Conservation (phyloP, 2,329 filamentous ascomycete species). For the Alternaria infectoria region DNA sequence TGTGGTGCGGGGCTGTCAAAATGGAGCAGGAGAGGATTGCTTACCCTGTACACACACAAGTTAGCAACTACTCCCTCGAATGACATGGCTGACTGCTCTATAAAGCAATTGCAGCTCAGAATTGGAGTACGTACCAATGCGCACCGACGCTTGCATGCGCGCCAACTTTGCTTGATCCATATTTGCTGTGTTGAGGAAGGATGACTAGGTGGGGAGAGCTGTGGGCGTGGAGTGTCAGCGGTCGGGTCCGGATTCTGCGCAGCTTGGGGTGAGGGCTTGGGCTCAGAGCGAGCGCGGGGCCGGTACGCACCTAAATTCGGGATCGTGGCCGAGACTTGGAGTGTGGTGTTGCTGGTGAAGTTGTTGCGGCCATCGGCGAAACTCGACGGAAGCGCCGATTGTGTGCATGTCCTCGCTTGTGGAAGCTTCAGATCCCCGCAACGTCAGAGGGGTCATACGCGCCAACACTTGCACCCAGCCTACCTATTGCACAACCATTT, state of each 20-base stretch:
- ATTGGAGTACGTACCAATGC: slow-evolving; percentile 48
- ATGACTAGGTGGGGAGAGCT: slow-evolving; percentile 29
- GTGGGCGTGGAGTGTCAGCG: slow-evolving; percentile 24
- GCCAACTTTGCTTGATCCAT: slow-evolving; percentile 56
- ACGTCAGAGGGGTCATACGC: slow-evolving; percentile 14
- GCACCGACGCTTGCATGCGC: slow-evolving; percentile 53
- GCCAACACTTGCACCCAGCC: background rate
- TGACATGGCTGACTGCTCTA: slow-evolving; percentile 8
- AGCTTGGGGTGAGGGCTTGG: background rate
- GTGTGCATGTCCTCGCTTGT: slow-evolving; percentile 33
- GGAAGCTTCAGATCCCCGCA: slow-evolving; percentile 20
- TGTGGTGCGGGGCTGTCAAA: slow-evolving; percentile 27
- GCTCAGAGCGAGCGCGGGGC: slow-evolving; percentile 12
- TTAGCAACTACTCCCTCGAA: slow-evolving; percentile 27
- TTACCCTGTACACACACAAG: slow-evolving; percentile 38
- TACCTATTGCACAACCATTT: background rate
- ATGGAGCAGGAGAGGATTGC: slow-evolving; percentile 26
- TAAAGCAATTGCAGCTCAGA: background rate
- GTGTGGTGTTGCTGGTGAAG: slow-evolving; percentile 34
- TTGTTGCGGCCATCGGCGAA: slow-evolving; percentile 33
- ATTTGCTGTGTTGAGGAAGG: slow-evolving; percentile 45
- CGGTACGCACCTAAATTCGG: slow-evolving; percentile 35
- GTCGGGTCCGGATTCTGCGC: slow-evolving; percentile 17
- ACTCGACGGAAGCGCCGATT: slow-evolving; percentile 32
- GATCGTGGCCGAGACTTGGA: slow-evolving; percentile 33